Evolutionary conservation across 305 asterid species (phyloP).

Genomic region (Fraxinus sp.): DNA sequence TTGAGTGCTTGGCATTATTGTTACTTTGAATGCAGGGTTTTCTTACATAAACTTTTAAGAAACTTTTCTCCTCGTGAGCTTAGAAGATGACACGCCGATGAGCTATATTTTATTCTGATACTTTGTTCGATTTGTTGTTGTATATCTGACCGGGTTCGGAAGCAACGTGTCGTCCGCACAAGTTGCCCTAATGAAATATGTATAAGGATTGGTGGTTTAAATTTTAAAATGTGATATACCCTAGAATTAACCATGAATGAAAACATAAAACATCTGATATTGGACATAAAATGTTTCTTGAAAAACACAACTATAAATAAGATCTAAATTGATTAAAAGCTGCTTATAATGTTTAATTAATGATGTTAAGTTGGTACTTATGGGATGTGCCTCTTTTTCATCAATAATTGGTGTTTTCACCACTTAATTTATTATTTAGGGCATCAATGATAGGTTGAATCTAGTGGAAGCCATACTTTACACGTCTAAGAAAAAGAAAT

Average conservation of each 20-base stretch:
- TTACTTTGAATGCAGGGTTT: slow-evolving; percentile 24
- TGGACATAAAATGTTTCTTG: neutral
- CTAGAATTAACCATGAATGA: neutral
- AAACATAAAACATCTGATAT: neutral
- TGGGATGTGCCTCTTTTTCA: slow-evolving; percentile 35
- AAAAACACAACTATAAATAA: slow-evolving; percentile 21
- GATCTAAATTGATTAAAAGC: slow-evolving; percentile 28
- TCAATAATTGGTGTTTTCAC: slow-evolving; percentile 59
- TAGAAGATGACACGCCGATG: neutral
- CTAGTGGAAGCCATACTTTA: slow-evolving; percentile 68
- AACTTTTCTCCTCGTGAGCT: neutral
- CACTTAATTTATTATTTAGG: slow-evolving; percentile 39
- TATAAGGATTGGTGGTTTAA: neutral
- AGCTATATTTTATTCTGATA: neutral
- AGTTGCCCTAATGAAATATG: neutral
- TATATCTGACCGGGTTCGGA: neutral
- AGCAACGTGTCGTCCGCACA: neutral
- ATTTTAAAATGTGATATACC: neutral
- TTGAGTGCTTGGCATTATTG: slow-evolving; percentile 45
- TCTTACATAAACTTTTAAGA: neutral
- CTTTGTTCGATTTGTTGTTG: neutral
- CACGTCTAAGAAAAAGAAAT: slow-evolving; percentile 48
- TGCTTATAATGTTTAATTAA: slow-evolving; percentile 2
- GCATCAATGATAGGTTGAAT: slow-evolving; percentile 57
- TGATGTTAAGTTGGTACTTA: slow-evolving; percentile 24